Conservation (phyloP, 169 alveolate species). For the Fabrea salina region DNA sequence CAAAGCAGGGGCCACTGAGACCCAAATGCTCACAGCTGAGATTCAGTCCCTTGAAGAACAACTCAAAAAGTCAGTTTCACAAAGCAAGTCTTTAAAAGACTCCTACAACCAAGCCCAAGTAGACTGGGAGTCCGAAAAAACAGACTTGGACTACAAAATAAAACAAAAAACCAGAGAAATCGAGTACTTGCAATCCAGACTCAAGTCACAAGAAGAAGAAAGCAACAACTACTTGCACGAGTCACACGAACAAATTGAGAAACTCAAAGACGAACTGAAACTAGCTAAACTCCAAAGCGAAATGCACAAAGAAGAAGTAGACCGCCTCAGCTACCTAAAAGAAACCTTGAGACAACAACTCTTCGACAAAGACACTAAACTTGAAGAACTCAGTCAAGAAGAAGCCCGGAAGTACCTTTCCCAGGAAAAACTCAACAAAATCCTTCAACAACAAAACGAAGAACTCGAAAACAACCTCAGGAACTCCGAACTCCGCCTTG, state of each 20-base stretch:
- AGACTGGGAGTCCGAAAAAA: constrained; percentile 1
- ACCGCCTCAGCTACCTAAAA: background rate
- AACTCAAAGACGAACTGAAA: background rate
- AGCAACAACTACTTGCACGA: background rate
- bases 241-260: background rate
- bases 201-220: constrained; percentile 18
- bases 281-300: background rate
- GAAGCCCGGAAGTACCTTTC: background rate
- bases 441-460: background rate
- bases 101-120: background rate
- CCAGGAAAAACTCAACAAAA: background rate
- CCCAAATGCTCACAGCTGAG: too few species aligned
- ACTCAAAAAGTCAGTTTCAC: too few species aligned
- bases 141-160: background rate
- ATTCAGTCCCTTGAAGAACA: too few species aligned
- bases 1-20: too few species aligned
- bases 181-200: background rate
- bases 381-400: background rate
- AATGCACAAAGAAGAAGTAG: background rate
- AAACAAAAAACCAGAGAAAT: background rate
- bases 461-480: background rate
- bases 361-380: background rate
- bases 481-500: background rate
- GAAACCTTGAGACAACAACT: background rate
- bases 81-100: too few species aligned